phyloP scores from a whole-genome alignment of 345 rosid species.

The Geranium brycei region DNA sequence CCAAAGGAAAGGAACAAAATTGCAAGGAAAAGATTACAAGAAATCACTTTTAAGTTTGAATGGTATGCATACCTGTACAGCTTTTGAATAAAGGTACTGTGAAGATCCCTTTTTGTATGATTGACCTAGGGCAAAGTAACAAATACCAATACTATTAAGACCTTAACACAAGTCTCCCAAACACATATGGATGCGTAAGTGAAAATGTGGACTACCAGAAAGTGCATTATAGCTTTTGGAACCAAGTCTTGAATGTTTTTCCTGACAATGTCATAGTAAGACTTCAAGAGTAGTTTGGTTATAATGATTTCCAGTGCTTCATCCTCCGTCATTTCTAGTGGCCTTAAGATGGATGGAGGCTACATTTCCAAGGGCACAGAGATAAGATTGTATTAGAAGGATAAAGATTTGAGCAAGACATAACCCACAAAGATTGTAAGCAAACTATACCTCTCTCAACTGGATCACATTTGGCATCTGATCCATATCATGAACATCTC shows the following conservation, averaged over 20 bases:
- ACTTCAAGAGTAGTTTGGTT: conserved; percentile 25
- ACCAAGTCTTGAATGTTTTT: conserved; percentile 25
- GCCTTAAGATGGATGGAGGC: conserved; percentile 22
- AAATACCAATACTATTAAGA: background rate
- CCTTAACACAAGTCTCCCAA: background rate
- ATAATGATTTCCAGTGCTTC: conserved; percentile 20
- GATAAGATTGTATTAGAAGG: background rate
- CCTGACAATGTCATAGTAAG: conserved; percentile 29
- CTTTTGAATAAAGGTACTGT: conserved; percentile 18
- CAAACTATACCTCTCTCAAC: conserved; percentile 17
- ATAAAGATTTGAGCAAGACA: background rate
- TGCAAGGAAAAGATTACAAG: background rate
- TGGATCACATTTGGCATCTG: conserved; percentile 13
- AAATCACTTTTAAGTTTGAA: background rate
- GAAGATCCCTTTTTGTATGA: conserved; percentile 24
- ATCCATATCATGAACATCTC: conserved; percentile 4
- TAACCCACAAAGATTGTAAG: conserved; percentile 2
- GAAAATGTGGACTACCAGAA: conserved; percentile 19
- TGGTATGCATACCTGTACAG: conserved; percentile 17
- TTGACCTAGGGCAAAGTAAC: conserved; percentile 20
- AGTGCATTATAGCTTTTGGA: conserved; percentile 35
- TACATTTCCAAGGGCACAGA: conserved; percentile 8
- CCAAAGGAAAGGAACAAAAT: background rate
- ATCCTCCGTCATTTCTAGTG: conserved; percentile 18
- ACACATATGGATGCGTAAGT: background rate